phyloP scores from a whole-genome alignment of 1,139 yeast genomes.

The Kodamaea sp. region DNA sequence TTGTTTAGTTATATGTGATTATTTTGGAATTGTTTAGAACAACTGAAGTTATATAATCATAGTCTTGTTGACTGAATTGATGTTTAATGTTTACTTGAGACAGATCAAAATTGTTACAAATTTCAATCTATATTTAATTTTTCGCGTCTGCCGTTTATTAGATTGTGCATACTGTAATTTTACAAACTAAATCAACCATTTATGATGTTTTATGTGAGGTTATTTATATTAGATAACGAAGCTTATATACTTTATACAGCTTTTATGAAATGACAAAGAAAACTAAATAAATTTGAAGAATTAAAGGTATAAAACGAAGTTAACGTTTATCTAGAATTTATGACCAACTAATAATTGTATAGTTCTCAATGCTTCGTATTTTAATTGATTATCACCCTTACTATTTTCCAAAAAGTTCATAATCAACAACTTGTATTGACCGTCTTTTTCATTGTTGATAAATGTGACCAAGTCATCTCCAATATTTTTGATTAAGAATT shows the following conservation, averaged over 20 bases:
- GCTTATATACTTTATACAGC: no score
- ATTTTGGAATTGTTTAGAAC: background rate
- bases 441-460: conserved; percentile 58
- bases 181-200: no score
- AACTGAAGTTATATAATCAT: no score
- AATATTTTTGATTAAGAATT: conserved; percentile 39
- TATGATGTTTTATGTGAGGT: no score
- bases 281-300: background rate
- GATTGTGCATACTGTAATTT: no score
- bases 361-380: conserved; percentile 91
- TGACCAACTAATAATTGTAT: conserved; percentile 90
- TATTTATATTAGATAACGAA: no score
- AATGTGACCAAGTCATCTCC: conserved; percentile 68
- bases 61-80: no score
- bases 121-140: no score
- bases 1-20: background rate
- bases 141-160: no score
- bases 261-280: background rate
- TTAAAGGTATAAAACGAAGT: background rate
- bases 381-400: conserved; percentile 76
- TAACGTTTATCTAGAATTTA: conserved; percentile 17
- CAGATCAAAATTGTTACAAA: no score
- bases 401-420: conserved; percentile 77
- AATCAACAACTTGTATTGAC: conserved; percentile 61
- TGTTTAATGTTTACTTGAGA: no score